Conservation (phyloP, 495 filamentous ascomycete species). For the Aspergillus steynii region DNA sequence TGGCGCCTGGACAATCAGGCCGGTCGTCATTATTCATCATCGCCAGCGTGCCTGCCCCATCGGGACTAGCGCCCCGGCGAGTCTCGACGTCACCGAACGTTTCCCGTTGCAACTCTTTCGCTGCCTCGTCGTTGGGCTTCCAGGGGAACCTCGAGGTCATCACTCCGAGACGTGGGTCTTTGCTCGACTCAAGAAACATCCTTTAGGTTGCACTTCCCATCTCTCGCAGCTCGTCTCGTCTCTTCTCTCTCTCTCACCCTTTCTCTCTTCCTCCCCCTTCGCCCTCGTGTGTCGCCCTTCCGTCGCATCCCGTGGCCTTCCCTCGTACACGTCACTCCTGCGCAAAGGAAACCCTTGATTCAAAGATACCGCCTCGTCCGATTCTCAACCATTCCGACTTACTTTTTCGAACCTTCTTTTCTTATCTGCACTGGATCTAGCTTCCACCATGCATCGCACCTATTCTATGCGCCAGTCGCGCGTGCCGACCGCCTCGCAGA, state of each 20-base stretch:
- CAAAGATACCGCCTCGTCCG: slow-evolving; percentile 21
- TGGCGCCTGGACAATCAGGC: neutral
- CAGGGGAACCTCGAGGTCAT: too few species aligned
- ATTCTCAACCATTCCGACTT: slow-evolving; percentile 6
- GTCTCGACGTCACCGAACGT: slow-evolving; percentile 43
- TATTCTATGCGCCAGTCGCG: slow-evolving; percentile 98
- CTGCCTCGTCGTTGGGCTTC: neutral
- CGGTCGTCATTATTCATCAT: slow-evolving; percentile 16
- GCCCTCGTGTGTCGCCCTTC: slow-evolving; percentile 21
- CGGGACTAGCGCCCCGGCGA: slow-evolving; percentile 22
- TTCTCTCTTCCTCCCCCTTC: slow-evolving; percentile 33
- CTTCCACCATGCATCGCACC: slow-evolving; percentile 81
- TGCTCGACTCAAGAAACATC: neutral
- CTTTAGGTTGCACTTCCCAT: slow-evolving; percentile 8
- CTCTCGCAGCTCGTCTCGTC: slow-evolving; percentile 4
- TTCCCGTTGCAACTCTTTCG: neutral
- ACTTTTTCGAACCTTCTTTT: slow-evolving; percentile 15
- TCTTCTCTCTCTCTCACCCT: slow-evolving; percentile 5
- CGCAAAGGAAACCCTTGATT: slow-evolving; percentile 28
- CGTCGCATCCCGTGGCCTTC: slow-evolving; percentile 33
- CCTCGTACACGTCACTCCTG: slow-evolving; percentile 43
- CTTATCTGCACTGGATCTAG: slow-evolving; percentile 16
- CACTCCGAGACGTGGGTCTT: neutral
- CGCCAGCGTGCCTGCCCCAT: slow-evolving; percentile 23
- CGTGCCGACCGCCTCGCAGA: slow-evolving; percentile 86